Evolutionary conservation across 176 grass and related monocot genomes (phyloP).

Genomic region (Phragmites australis): DNA sequence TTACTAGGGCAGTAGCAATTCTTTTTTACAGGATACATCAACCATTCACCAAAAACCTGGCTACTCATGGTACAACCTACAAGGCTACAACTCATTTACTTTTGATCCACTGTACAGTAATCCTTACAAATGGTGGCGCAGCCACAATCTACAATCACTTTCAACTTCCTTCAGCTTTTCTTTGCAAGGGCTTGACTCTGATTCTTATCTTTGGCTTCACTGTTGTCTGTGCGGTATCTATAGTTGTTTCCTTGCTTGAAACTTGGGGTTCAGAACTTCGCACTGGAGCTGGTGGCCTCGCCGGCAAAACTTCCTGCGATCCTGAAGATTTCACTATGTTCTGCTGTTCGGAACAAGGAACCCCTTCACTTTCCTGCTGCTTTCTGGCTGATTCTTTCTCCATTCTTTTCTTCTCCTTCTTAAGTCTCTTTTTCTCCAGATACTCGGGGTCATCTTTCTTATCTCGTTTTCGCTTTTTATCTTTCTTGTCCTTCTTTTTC

Average conservation of each 20-base stretch:
- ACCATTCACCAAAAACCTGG: constrained; percentile 44
- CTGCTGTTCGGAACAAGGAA: constrained; percentile 37
- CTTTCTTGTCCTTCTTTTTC: constrained; percentile 75
- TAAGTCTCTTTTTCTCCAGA: constrained; percentile 75
- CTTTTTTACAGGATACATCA: constrained; percentile 41
- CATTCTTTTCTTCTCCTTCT: constrained; percentile 84
- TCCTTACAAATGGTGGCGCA: constrained; percentile 20
- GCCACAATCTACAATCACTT: constrained; percentile 1
- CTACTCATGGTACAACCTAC: constrained; percentile 51
- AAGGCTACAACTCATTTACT: constrained; percentile 39
- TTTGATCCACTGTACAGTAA: constrained; percentile 42
- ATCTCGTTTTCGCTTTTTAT: constrained; percentile 72
- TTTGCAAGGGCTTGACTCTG: constrained; percentile 62
- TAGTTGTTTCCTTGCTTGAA: constrained; percentile 51
- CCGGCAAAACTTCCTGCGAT: constrained; percentile 24
- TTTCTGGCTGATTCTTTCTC: constrained; percentile 80
- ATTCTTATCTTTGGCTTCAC: constrained; percentile 68
- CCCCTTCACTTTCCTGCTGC: constrained; percentile 50
- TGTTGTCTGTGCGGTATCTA: constrained; percentile 47
- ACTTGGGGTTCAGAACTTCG: constrained; percentile 49
- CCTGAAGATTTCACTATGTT: constrained; percentile 43
- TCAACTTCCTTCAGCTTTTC: constrained; percentile 17
- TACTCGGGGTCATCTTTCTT: constrained; percentile 87
- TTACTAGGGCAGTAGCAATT: constrained; percentile 30
- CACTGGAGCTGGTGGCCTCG: constrained; percentile 34